A percentile compares a stretch with the other conserved stretches of the same genome.
phyloP scores from a whole-genome alignment of 164 flowering plant genomes.

The Aristolochia fimbriata region DNA sequence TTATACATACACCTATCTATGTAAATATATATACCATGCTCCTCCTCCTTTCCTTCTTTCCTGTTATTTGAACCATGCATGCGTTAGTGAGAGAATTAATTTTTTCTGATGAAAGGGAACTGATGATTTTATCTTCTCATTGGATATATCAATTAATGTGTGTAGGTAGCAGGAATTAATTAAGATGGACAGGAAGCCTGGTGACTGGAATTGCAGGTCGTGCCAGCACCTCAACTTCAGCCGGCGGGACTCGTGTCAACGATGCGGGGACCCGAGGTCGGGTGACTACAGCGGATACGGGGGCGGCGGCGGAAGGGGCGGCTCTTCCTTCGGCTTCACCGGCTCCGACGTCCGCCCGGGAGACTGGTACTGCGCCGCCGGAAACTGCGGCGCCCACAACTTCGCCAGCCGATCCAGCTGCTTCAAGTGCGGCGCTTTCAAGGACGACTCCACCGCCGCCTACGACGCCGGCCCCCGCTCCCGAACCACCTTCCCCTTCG shows the following conservation, averaged over 20 bases:
- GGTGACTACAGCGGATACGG: conserved; percentile 28
- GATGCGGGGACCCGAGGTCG: conserved; percentile 48
- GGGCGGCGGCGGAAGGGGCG: conserved; percentile 36
- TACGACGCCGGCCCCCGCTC: conserved; percentile 21
- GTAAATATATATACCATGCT: no score
- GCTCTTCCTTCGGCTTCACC: conserved; percentile 39
- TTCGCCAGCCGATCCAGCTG: conserved; percentile 96
- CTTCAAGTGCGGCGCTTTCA: conserved; percentile 92
- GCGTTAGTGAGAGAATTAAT: no score
- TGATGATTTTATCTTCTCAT: no score
- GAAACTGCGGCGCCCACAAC: conserved; percentile 88
- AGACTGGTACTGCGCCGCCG: conserved; percentile 85
- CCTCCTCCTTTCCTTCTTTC: no score
- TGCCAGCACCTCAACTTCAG: conserved; percentile 88
- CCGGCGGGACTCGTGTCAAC: conserved; percentile 68
- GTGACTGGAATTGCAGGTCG: conserved; percentile 89
- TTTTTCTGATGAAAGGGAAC: no score
- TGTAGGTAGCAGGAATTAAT: no score
- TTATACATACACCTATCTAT: no score
- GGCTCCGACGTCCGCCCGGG: conserved; percentile 97
- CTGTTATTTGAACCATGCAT: no score
- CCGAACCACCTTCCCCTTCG: conserved; percentile 24
- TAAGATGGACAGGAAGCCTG: conserved; percentile 66
- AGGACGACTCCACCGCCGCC: conserved; percentile 49
- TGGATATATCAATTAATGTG: no score